Evolutionary conservation across 1,284 basidiomycete species (phyloP).

Genomic region (Porodaedalea pini): DNA sequence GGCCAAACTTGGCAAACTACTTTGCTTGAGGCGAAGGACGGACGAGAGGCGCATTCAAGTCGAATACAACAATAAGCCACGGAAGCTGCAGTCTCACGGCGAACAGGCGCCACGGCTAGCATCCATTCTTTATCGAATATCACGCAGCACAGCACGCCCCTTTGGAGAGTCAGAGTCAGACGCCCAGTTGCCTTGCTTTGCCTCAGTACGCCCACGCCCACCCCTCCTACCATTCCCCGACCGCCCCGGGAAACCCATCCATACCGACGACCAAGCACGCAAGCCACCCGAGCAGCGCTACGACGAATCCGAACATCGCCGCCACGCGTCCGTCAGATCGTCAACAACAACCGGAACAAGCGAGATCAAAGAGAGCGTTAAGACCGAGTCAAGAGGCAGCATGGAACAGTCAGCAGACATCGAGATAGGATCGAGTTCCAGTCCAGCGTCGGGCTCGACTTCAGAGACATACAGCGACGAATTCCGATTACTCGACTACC

Average conservation of each 20-base stretch:
- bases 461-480: slow-evolving; percentile 6
- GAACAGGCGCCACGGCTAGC: background rate
- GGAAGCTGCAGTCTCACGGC: background rate
- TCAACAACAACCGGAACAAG: background rate
- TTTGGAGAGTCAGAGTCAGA: background rate
- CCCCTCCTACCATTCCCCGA: slow-evolving; percentile 1
- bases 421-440: background rate
- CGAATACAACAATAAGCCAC: background rate
- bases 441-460: background rate
- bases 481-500: slow-evolving; percentile 11
- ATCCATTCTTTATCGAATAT: slow-evolving; percentile 1
- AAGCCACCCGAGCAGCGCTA: background rate
- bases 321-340: background rate
- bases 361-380: background rate
- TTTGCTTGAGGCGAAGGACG: background rate
- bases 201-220: background rate
- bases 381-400: background rate
- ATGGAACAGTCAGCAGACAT: background rate
- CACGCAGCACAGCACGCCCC: slow-evolving; percentile 7
- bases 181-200: slow-evolving; percentile 1
- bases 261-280: background rate
- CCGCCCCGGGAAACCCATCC: background rate
- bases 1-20: too few relatives aligned
- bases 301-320: background rate
- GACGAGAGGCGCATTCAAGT: background rate